phyloP scores from a whole-genome alignment of 805 yeast genomes.

The Candida parachauliodes region DNA sequence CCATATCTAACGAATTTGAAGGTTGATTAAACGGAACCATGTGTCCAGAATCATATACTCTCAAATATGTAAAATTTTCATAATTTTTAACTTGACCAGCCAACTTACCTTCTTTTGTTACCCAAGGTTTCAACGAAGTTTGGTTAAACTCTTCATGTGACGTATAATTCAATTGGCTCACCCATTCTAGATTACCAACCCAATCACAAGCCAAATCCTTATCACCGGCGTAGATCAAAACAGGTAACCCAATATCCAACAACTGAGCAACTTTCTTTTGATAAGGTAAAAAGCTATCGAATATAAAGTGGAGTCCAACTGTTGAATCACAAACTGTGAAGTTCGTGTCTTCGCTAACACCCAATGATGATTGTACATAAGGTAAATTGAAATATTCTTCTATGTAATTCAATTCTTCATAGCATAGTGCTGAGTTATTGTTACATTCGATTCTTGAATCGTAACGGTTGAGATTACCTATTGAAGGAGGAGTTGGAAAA shows the following conservation, averaged over 20 bases:
- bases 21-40: constrained; percentile 40
- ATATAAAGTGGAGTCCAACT: background rate
- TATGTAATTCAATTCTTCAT: constrained; percentile 30
- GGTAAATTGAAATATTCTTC: constrained; percentile 48
- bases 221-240: constrained; percentile 85
- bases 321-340: background rate
- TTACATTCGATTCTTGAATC: constrained; percentile 50
- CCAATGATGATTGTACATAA: constrained; percentile 49
- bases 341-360: constrained; percentile 26
- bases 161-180: constrained; percentile 20
- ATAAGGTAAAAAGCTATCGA: background rate
- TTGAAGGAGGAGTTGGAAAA: constrained; percentile 22
- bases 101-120: constrained; percentile 4
- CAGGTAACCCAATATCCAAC: constrained; percentile 58
- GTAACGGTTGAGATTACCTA: constrained; percentile 59
- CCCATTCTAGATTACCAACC: constrained; percentile 74
- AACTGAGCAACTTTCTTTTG: constrained; percentile 44
- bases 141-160: constrained; percentile 11
- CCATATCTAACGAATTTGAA: constrained; percentile 30
- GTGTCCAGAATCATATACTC: constrained; percentile 37
- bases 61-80: constrained; percentile 30
- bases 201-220: constrained; percentile 90
- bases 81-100: constrained; percentile 33
- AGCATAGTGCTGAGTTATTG: constrained; percentile 47
- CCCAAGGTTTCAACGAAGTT: background rate